A percentile compares a stretch with the other conserved stretches of the same genome.
phyloP scores from a whole-genome alignment of 192 early-diverging fungal genomes.

The Gonapodya sp. region DNA sequence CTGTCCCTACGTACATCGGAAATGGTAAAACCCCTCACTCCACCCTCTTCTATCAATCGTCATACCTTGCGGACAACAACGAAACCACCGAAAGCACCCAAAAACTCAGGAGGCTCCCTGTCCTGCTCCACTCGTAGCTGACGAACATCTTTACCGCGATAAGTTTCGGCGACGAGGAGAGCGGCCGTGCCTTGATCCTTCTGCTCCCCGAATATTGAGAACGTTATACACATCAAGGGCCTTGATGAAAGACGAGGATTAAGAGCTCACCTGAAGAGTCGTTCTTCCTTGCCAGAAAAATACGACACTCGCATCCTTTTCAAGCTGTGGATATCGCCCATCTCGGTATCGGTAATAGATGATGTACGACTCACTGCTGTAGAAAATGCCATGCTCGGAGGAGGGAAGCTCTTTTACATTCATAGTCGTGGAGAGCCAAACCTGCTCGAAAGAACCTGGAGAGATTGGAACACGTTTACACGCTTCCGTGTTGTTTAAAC shows the following conservation, averaged over 20 bases:
- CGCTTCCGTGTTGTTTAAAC: not conserved
- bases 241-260: not conserved
- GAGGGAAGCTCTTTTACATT: not conserved
- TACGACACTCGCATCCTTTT: not conserved
- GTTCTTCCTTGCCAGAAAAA: not conserved
- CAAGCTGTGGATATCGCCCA: not conserved
- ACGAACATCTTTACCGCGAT: not conserved
- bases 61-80: not conserved
- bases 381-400: not conserved
- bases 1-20: too few relatives aligned
- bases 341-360: not conserved
- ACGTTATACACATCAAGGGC: too few relatives aligned
- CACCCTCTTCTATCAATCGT: too few relatives aligned
- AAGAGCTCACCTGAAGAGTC: not conserved
- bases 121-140: not conserved
- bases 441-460: not conserved
- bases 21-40: too few relatives aligned
- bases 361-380: not conserved
- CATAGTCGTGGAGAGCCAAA: not conserved
- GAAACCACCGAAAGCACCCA: not conserved
- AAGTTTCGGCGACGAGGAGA: not conserved
- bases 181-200: not conserved
- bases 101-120: not conserved
- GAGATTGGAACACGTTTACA: not conserved
- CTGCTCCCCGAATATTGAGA: too few relatives aligned